Base-by-base conservation (phyloP, 2,329 filamentous ascomycete genomes). In the Exophiala viscosa region DNA sequence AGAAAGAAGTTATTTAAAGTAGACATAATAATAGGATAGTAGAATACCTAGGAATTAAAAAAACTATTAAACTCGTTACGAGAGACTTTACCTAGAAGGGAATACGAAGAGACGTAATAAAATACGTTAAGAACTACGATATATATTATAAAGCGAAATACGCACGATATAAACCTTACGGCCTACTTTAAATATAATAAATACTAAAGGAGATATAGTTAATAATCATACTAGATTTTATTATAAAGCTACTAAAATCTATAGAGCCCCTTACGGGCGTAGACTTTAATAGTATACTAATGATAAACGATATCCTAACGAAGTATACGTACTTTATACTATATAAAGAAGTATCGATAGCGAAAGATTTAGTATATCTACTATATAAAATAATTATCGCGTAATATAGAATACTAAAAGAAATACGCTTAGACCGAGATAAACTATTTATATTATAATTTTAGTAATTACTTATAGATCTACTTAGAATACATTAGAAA, bases 11-110 rank as follows among this genome's bases (percentile, higher is more conserved):
- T 31, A 54, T 48, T 31, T 18, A 33, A 15, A 28, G 20, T 39
- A 46, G 39, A 31, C 39, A 59, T 47, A 41, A 55, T 17, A 20
- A 44, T 18, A 33, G 11, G 15, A 31, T 44, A 1, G 23, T 32
- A 33, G 48, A 44, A 41, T 23, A 55, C n/a, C 28, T 13, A 44
- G 53, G 45, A 8, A 38, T 50, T 20, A 40, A 53, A 14, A 58
- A 58, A 31, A 54, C 34, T 10, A 50, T 57, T 14, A 18, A 57
- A 43, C 47, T 54, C 1, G 44, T 57, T 35, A 50, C 36, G 14
- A n/a, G 47, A 44, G 17, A 54, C 13, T 45, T 41, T 36, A 18
- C 10, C 14, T 57, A 41, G 46, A 48, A 35, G 43, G 36, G 31
- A 38, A 9, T 57, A 17, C 31, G 36, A 33, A 54, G 45, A 45